These are phyloP conservation scores for Harringtonia aguacate DNA, from an alignment of 2,329 filamentous ascomycete species.

Conservation along the genomic window DNA sequence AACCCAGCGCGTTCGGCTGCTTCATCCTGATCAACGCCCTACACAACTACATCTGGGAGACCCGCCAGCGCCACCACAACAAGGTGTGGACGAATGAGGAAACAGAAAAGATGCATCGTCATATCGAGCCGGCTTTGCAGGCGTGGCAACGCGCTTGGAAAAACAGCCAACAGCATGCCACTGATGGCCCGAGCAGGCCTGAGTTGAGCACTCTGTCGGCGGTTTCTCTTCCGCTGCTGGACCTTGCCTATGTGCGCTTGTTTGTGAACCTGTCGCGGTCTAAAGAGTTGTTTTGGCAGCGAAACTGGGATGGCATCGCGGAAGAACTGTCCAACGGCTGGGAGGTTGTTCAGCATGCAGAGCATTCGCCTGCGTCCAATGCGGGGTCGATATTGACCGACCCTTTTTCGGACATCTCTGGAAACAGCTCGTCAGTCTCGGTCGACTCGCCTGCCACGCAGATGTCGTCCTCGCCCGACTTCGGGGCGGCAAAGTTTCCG, in stretches of 20 bases:
- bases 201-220: constrained; percentile 74
- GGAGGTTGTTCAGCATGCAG: constrained; percentile 64
- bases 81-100: constrained; percentile 85
- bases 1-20: constrained; percentile 85
- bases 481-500: constrained; percentile 27
- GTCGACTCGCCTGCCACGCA: constrained; percentile 42
- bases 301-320: constrained; percentile 86
- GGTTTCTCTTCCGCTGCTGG: constrained; percentile 81
- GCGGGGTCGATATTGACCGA: constrained; percentile 32
- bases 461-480: constrained; percentile 37
- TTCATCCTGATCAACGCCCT: constrained; percentile 86
- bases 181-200: constrained; percentile 77
- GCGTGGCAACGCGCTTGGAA: constrained; percentile 94
- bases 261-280: constrained; percentile 89
- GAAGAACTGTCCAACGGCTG: constrained; percentile 72
- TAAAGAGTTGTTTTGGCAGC: constrained; percentile 89
- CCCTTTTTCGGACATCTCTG: constrained; percentile 25
- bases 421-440: constrained; percentile 31
- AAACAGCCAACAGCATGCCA: constrained; percentile 71
- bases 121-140: constrained; percentile 86
- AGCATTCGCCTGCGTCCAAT: constrained; percentile 45
- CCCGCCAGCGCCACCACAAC: constrained; percentile 77
- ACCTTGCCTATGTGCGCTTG: constrained; percentile 82
- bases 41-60: constrained; percentile 99
- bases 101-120: constrained; percentile 89